A percentile compares a stretch with the other conserved stretches of the same genome.
Conservation (phyloP, 306 rosid genomes). For the Vicia villosa region DNA sequence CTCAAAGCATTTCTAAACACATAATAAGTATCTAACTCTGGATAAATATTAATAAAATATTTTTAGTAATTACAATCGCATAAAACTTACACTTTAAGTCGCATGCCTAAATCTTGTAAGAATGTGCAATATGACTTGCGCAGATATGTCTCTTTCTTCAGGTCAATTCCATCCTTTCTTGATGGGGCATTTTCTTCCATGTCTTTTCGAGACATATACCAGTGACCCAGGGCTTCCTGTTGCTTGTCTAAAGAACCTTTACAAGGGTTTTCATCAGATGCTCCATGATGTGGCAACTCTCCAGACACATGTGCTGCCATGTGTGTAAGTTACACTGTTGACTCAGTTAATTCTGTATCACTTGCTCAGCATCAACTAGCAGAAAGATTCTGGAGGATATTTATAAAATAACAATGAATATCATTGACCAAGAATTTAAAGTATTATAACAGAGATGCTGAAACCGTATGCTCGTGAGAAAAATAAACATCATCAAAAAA, state of each 20-base stretch:
- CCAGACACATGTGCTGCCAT: conserved; percentile 49
- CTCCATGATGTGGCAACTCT: conserved; percentile 15
- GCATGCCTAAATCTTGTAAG: conserved; percentile 94
- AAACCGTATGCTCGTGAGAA: background rate
- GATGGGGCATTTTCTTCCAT: conserved; percentile 92
- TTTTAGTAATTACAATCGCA: background rate
- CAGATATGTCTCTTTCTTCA: conserved; percentile 88
- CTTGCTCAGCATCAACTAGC: conserved; percentile 38
- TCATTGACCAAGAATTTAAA: conserved; percentile 21
- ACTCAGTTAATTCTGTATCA: conserved; percentile 28
- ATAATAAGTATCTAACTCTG: conserved; percentile 11
- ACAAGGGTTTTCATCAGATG: conserved; percentile 39
- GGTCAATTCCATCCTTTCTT: conserved; percentile 79
- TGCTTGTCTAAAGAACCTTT: conserved; percentile 41
- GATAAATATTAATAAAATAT: conserved; percentile 7
- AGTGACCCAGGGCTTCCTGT: conserved; percentile 47
- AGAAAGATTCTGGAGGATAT: conserved; percentile 40
- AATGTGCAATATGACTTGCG: conserved; percentile 93
- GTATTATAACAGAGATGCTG: conserved; percentile 3
- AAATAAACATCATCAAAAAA: background rate
- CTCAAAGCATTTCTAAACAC: conserved; percentile 15
- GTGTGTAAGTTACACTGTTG: conserved; percentile 27
- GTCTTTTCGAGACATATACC: conserved; percentile 84
- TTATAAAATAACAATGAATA: conserved; percentile 26
- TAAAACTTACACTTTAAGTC: conserved; percentile 90